Percentiles rank a stretch among this genome's conserved stretches.
These are phyloP conservation scores for Saccharomycopsis hybrid DNA, from an alignment of 1,139 yeast species.

Conservation along the genomic window DNA sequence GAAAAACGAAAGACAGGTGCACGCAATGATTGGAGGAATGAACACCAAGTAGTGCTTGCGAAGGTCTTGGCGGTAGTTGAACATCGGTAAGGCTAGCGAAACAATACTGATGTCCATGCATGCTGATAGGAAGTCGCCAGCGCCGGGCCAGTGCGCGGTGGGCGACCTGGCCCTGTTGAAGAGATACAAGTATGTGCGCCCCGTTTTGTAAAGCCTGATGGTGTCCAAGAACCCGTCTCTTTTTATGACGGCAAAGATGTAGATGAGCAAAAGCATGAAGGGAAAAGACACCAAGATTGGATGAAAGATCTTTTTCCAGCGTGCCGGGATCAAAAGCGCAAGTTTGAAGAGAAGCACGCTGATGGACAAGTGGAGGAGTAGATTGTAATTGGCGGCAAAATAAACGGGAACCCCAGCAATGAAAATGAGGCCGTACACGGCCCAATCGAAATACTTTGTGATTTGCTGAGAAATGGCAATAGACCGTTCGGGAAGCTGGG, in stretches of 20 bases:
- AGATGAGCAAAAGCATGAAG: constrained; percentile 52
- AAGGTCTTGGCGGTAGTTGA: constrained; percentile 61
- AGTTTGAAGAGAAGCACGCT: constrained; percentile 50
- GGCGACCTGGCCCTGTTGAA: constrained; percentile 40
- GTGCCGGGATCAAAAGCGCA: constrained; percentile 46
- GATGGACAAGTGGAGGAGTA: constrained; percentile 58
- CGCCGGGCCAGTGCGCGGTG: constrained; percentile 55
- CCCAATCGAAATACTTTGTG: constrained; percentile 49
- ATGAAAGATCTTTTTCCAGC: constrained; percentile 48
- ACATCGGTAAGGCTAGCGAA: constrained; percentile 72
- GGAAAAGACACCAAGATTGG: constrained; percentile 67
- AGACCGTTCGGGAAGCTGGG: constrained; percentile 20
- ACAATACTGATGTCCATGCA: constrained; percentile 74
- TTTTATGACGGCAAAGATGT: constrained; percentile 51
- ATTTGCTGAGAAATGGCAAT: constrained; percentile 34
- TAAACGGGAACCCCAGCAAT: constrained; percentile 52
- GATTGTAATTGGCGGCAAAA: constrained; percentile 34
- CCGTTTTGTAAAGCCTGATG: constrained; percentile 57
- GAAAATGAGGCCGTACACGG: constrained; percentile 40
- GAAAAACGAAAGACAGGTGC: constrained; percentile 55
- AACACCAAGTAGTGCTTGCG: constrained; percentile 50
- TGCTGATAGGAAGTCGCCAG: constrained; percentile 68
- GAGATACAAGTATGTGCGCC: constrained; percentile 54
- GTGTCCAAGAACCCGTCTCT: constrained; percentile 43
- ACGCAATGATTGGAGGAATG: constrained; percentile 52